Evolutionary conservation across 805 yeast species (phyloP).

Genomic region (Yarrowia bubula): DNA sequence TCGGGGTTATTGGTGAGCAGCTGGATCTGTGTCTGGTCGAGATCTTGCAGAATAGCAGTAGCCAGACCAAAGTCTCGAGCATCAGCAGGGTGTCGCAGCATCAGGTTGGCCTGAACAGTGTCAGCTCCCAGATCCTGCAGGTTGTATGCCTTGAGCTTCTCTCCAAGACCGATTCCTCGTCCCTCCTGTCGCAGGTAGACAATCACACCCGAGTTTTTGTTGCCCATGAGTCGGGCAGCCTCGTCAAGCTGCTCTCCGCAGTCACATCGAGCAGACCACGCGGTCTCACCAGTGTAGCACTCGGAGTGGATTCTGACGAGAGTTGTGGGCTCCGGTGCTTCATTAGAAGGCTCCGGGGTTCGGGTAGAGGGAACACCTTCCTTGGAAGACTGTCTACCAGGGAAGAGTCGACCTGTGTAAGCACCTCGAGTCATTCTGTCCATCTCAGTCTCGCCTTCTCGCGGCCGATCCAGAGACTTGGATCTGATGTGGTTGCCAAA

Average conservation of each 20-base stretch:
- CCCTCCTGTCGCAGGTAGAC: conserved; percentile 98
- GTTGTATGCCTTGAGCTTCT: conserved; percentile 93
- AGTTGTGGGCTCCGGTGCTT: conserved; percentile 31
- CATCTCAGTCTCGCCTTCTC: conserved; percentile 74
- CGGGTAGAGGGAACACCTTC: conserved; percentile 29
- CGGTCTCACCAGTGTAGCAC: conserved; percentile 98
- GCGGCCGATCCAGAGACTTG: conserved; percentile 58
- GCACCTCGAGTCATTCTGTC: conserved; percentile 99
- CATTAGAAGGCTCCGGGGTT: conserved; percentile 20
- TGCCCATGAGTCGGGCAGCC: conserved; percentile 91
- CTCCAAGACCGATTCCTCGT: conserved; percentile 97
- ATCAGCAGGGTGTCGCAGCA: conserved; percentile 96
- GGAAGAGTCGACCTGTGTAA: conserved; percentile 82
- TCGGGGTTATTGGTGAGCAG: conserved; percentile 94
- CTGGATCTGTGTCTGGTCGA: conserved; percentile 69
- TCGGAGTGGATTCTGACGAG: conserved; percentile 92
- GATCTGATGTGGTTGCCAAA: conserved; percentile 92
- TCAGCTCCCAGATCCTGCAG: conserved; percentile 98
- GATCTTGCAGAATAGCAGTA: conserved; percentile 84
- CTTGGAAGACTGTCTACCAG: conserved; percentile 70
- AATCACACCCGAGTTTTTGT: conserved; percentile 84
- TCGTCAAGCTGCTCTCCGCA: conserved; percentile 99
- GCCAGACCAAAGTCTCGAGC: conserved; percentile 93
- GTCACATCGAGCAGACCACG: conserved; percentile 98
- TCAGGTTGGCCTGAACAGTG: conserved; percentile 91